Conservation (phyloP, 768 basidiomycete genomes). For the Xanthoconium purpureum region DNA sequence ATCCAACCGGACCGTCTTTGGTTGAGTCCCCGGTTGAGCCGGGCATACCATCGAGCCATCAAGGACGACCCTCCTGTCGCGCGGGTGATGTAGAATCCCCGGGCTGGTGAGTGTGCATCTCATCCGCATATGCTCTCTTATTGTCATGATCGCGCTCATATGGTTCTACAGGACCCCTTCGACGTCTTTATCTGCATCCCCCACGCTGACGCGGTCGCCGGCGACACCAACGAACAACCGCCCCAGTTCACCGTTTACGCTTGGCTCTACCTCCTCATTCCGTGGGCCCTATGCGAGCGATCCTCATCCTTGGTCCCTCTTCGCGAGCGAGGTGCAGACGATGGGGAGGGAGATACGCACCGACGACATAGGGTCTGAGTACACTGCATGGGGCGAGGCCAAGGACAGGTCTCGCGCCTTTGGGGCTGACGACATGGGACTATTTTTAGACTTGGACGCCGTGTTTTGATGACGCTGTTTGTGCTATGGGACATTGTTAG, state of each 20-base stretch:
- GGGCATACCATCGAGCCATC: no score
- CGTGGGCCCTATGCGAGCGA: not conserved
- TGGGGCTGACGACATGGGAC: not conserved
- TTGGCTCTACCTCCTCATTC: not conserved
- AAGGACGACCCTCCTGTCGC: not conserved
- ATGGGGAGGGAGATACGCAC: not conserved
- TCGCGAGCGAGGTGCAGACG: not conserved
- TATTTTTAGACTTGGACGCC: not conserved
- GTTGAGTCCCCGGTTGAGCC: not conserved
- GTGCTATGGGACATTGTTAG: not conserved
- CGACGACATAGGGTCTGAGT: not conserved
- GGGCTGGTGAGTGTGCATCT: not conserved
- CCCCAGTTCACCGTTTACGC: not conserved
- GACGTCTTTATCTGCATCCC: constrained; percentile 5
- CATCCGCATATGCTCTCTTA: no score
- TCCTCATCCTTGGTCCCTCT: not conserved
- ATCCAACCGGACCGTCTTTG: not conserved
- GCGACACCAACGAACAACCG: constrained; percentile 3
- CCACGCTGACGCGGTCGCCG: not conserved
- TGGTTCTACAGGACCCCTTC: not conserved
- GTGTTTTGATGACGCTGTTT: not conserved
- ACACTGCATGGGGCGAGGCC: not conserved
- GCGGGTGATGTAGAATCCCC: not conserved
- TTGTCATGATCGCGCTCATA: not conserved
- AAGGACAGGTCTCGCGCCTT: not conserved